Evolutionary conservation across 2,329 filamentous ascomycete genomes (phyloP), one percentile per base, ranked within the genome.

Genomic region (Aureobasidium sp.): DNA sequence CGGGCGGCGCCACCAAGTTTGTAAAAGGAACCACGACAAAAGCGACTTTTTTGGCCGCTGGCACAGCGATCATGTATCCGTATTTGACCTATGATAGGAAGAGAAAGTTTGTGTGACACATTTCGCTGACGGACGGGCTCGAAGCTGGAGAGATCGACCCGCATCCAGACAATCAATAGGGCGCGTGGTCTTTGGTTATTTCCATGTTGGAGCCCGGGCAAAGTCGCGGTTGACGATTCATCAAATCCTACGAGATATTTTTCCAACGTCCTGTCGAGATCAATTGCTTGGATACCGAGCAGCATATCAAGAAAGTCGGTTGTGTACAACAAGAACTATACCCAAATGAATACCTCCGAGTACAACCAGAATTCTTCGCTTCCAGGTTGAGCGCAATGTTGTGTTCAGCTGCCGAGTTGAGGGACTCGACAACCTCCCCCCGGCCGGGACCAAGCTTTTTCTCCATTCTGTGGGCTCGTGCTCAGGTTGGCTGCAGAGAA

Each of bases 61-160:
- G 6, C 45, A 48, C 3, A 25, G 15, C 25, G 25, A 48, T 34
- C 31, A 48, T 29, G 45, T 31, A 9, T 29, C 22, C 22, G 22
- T 25, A 25, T 25, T 25, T 11, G 45, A 31, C 45, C 6, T 11
- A 11, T 48, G 45, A 48, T 48, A 29, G 25, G 45, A 29, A 48
- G 25, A 48, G 27, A 15, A 48, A 48, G 22, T 48, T 29, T 48
- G 45, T 11, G 17, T 57, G 53, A 57, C 53, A 57, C 53, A 57
- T 45, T 45, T 12, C 3, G 7, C 20, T 57, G 39, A 57, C 45
- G 25, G 39, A 29, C 27, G 49, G 12, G 12, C 42, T 57, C 29
- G 6, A n/a, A 36, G 45, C 27, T 31, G 53, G 27, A n/a, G 53
- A 48, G 37, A 34, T 34, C n/a, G 41, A 57, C 41, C 37, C 27